Evolutionary conservation across 441 rosid genomes (phyloP), one percentile per base, ranked within the genome.

Genomic region (Omphalea diandra): DNA sequence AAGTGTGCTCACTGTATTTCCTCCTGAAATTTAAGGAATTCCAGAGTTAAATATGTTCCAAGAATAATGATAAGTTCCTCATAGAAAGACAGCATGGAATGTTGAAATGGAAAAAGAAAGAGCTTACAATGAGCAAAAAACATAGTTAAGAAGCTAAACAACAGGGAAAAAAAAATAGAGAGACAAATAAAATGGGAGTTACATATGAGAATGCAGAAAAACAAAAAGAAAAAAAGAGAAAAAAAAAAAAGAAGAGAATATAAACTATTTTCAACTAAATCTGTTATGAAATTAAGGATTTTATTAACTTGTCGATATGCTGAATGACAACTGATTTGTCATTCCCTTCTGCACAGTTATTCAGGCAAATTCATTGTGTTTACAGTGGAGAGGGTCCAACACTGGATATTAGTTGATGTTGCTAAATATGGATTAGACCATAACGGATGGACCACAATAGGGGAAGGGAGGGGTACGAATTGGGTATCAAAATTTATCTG

Each of bases 71-170:
- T 60, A 58, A 35, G 41, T 49, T 65, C 65, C 14, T 63, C 26
- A 15, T 18, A 41, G 31, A 53, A 52, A 55, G 15, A 58, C 17
- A 9, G 4, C 1, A 31, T 41, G 12, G 6, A 17, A 27, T 31
- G 62, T 27, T 32, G 7, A 43, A 41, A 18, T 61, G n/a, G 15
- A 36, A 35, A 40, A 35, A 7, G 55, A 63, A 52, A 32, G 17
- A 54, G 85, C 99, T 86, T 89, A 92, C 99, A 84, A 52, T 92
- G 97, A 15, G 99, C 80, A 73, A 84, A 88, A 83, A 92, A 90
- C 96, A 90, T 82, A 0, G 98, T 90, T 17, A 95, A 92, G 80
- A 95, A 89, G 82, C 87, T 84, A 77, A 95, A 95, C 83, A 81
- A 47, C 29, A 32, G 17, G 0, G 32, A 50, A 64, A 41, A 27